Base-by-base conservation (phyloP, 2,329 filamentous ascomycete genomes). In the Fonsecaea pedrosoi region DNA sequence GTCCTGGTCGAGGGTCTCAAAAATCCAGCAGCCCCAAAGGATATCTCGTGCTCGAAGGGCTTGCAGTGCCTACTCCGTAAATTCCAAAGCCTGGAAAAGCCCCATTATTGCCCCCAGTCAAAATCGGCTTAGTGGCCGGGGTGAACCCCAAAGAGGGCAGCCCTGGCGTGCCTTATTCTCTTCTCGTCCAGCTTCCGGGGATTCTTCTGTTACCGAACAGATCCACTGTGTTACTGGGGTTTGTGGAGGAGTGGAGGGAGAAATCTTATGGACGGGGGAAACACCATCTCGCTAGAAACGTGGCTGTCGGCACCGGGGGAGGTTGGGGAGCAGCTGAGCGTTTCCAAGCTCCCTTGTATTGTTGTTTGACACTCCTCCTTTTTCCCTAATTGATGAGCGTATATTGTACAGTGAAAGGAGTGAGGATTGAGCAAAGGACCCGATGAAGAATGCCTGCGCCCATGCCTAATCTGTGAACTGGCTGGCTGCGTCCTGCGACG, bases 151-250 rank as follows among this genome's bases (percentile, higher is more conserved):
- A 50, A 50, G 18, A 10, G 45, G 45, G 13, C 13, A 42, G 40
- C 40, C 4, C 13, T 15, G 10, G 45, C 3, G 21, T 21, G 18
- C 18, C 10, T 25, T 18, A 21, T 30, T 10, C 10, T 13, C 21
- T 50, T 50, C 21, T 30, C 18, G 21, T 25, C 45, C 18, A 3
- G 9, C 18, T 21, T 8, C 56, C 65, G 65, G 65, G 56, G 53
- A 54, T 67, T 67, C 65, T 67, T 67, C 65, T 67, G 53, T 60
- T 45, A 30, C 65, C 65, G 65, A 67, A 37, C 30, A 60, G 34
- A 60, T 64, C 62, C 55, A 58, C 55, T 3, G 18, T 8, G n/a
- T 38, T n/a, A 58, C n/a, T 38, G 55, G 42, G 21, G 37, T 8
- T 8, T 60, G 40, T 54, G 58, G 40, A 60, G 48, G 42, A 50